Evolutionary conservation across 495 filamentous ascomycete genomes (phyloP).

Genomic region (Parathielavia hyrcaniae): DNA sequence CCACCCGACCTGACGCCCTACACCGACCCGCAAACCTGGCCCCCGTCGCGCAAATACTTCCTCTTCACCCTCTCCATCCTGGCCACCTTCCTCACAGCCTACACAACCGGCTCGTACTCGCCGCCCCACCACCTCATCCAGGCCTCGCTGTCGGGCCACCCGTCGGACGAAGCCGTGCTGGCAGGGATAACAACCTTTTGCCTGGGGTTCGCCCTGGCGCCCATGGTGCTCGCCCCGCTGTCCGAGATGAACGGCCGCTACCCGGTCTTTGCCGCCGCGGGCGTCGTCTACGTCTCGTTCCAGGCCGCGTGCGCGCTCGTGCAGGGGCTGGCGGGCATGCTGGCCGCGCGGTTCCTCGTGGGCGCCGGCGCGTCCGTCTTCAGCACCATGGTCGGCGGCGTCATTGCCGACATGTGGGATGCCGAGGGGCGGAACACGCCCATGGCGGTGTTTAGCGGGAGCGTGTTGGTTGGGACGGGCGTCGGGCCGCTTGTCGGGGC

Average conservation of each 20-base stretch:
- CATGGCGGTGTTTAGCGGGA: conserved; percentile 79
- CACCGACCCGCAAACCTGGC: conserved; percentile 70
- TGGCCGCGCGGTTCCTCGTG: conserved; percentile 68
- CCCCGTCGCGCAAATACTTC: conserved; percentile 57
- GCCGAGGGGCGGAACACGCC: conserved; percentile 75
- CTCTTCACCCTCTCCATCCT: conserved; percentile 69
- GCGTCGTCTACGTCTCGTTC: conserved; percentile 58
- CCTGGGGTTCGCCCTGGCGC: conserved; percentile 73
- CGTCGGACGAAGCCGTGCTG: conserved; percentile 58
- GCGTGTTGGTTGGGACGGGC: conserved; percentile 74
- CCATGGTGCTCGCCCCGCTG: conserved; percentile 87
- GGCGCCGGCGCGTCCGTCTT: conserved; percentile 77
- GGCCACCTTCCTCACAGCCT: conserved; percentile 72
- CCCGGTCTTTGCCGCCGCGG: conserved; percentile 71
- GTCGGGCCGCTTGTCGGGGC: conserved; percentile 69
- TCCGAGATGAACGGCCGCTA: conserved; percentile 80
- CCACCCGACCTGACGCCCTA: conserved; percentile 62
- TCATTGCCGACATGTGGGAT: conserved; percentile 83
- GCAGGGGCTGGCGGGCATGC: conserved; percentile 61
- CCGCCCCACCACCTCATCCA: conserved; percentile 58
- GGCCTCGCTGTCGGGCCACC: conserved; percentile 50
- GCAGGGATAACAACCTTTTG: conserved; percentile 82
- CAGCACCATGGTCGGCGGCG: conserved; percentile 86
- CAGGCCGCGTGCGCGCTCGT: conserved; percentile 76
- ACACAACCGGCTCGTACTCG: conserved; percentile 75